phyloP scores from a whole-genome alignment of 768 basidiomycete species.

The Pulveroboletus frians region DNA sequence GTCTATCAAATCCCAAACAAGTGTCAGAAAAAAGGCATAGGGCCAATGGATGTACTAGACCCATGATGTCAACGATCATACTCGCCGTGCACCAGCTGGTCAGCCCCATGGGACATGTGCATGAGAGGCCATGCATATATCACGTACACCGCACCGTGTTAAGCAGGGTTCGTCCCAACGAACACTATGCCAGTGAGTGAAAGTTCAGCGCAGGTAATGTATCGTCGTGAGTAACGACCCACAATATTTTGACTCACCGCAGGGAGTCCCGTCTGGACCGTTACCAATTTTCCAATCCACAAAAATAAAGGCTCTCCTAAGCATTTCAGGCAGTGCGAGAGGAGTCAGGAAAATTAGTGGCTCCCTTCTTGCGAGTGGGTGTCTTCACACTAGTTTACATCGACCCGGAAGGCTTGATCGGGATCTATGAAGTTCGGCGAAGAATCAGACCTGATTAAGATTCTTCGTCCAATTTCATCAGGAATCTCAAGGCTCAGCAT shows the following conservation, averaged over 20 bases:
- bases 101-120: too few species aligned
- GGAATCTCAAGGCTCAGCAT: too few species aligned
- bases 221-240: not conserved
- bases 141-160: constrained; percentile 9
- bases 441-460: too few species aligned
- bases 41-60: constrained; percentile 12
- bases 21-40: constrained; percentile 23
- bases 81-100: constrained; percentile 9
- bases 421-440: too few species aligned
- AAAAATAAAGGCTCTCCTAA: not conserved
- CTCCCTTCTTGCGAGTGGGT: not conserved
- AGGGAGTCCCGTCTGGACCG: not conserved
- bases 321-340: not conserved
- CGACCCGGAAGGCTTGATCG: too few species aligned
- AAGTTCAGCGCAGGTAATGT: constrained; percentile 15
- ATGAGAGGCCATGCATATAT: too few species aligned
- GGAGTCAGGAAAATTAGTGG: not conserved
- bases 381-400: not conserved
- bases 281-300: constrained; percentile 1
- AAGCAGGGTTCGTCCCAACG: constrained; percentile 14
- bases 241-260: not conserved
- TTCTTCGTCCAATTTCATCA: too few species aligned
- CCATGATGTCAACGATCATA: constrained; percentile 18
- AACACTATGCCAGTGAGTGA: constrained; percentile 26
- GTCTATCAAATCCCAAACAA: constrained; percentile 9